These are phyloP conservation scores for Baorangia bicolor DNA, from an alignment of 768 basidiomycete species.

Conservation along the genomic window DNA sequence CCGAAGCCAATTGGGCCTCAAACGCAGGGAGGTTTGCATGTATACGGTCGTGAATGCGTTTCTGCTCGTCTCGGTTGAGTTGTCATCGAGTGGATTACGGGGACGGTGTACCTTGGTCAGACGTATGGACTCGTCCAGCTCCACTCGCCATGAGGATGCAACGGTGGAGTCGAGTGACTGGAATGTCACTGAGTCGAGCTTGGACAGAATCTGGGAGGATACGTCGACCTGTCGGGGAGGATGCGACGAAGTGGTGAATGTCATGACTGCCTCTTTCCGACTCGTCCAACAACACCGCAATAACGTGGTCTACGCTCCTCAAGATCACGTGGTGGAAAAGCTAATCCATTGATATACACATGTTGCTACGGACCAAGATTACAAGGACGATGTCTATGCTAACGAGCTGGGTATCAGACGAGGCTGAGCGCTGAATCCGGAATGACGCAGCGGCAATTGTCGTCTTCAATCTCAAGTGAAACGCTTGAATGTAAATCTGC, in stretches of 20 bases:
- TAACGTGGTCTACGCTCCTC: neutral
- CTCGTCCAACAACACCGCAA: neutral
- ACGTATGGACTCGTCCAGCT: conserved; percentile 70
- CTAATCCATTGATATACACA: conserved; percentile 15
- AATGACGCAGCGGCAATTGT: neutral
- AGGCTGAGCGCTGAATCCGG: conserved; percentile 1
- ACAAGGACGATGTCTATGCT: conserved; percentile 29
- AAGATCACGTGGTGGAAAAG: conserved; percentile 21
- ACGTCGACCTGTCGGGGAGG: conserved; percentile 71
- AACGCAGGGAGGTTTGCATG: conserved; percentile 62
- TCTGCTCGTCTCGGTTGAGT: conserved; percentile 38
- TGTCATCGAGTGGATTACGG: neutral
- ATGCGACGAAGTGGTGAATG: conserved; percentile 71
- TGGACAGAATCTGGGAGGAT: conserved; percentile 68
- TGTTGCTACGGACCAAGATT: conserved; percentile 24
- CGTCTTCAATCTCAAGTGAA: conserved; percentile 38
- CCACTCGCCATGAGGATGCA: conserved; percentile 67
- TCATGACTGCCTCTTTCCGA: conserved; percentile 44
- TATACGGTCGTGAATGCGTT: conserved; percentile 71
- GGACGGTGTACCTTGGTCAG: conserved; percentile 59
- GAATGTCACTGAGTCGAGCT: conserved; percentile 61
- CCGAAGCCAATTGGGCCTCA: conserved; percentile 58
- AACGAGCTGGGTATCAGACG: conserved; percentile 26
- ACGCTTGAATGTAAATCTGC: conserved; percentile 84
- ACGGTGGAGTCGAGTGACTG: conserved; percentile 58